Base-by-base conservation (phyloP, 495 filamentous ascomycete species). In the Aspergillus egyptiacus region DNA sequence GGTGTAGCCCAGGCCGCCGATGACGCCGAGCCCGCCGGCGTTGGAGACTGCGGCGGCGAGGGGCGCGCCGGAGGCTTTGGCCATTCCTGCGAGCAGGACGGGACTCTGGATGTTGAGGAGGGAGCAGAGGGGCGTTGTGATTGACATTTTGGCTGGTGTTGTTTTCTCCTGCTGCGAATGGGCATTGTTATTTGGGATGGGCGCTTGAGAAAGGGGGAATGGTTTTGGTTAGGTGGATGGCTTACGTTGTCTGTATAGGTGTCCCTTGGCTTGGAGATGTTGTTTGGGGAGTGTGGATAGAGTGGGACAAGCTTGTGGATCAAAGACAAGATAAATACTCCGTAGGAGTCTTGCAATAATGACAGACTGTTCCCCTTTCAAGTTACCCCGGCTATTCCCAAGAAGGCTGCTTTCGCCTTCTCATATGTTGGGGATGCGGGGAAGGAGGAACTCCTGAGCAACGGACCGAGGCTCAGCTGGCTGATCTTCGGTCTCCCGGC, bases 31-130 rank as follows among this genome's bases (percentile, higher is more conserved):
- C 8, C 89, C 89, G 60, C 89, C 89, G 8, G 87, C 86, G 64
- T 95, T 93, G 65, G 81, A 87, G 37, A 95, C 88, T 17, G 89
- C 88, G 2, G 89, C 87, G 10, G 89, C 89, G 33, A 95, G 81
- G 14, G 73, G 73, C 0, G 83, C 87, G 54, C 82, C 81, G 6
- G 84, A 88, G 15, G 84, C 85, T 54, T 84, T 81, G 5, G 89
- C 88, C 89, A 95, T 95, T 51, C 89, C 89, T 30, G 89, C 89
- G 31, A 94, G 83, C 46, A 94, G 64, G 69, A 95, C 83, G 43
- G 89, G 89, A 70, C 93, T 85, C 34, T 81, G 66, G 71, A 94
- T 89, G 18, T 75, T 73, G 13, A 93, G 79, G 38, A 94, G 76
- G 27, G 72, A 73, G 56, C 80, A 85, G 15, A 94, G 82, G 15